Evolutionary conservation across 352 stramenopile genomes (phyloP), one percentile per base, ranked within the genome.

Genomic region (Phytophthora hybrid): DNA sequence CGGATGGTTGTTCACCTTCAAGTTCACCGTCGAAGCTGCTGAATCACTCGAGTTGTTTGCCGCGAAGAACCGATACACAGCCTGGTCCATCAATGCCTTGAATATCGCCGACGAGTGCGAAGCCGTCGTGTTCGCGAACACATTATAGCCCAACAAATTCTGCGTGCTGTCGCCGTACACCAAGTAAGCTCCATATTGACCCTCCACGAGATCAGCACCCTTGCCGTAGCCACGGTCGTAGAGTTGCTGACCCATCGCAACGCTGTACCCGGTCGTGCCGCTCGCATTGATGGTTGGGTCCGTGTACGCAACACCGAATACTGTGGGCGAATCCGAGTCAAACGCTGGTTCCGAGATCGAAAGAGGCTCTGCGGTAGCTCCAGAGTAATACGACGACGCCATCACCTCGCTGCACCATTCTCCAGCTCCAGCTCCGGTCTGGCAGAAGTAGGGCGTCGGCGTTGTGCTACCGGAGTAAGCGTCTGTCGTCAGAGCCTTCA

Each of bases 111-210:
- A 66, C 5, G 73, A 71, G 51, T 91, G 84, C 1, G 72, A 70
- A 6, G 78, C 57, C 2, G 82, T 80, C 6, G 84, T 88, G 75
- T 92, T 92, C 8, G 81, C 65, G 26, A 88, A 76, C 23, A 90
- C 19, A 29, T 85, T 87, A 75, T 92, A 92, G 39, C 81, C 74
- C 11, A 91, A 23, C 19, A 86, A 41, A 26, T 84, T 82, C n/a
- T 70, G 63, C 1, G 71, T 61, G 19, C 59, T 69, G 37, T 80
- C 71, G 18, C 74, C 72, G 47, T 86, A 75, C 3, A 91, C 63
- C 58, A 88, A 54, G 39, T 82, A 84, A 4, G 55, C 69, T 11
- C 82, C 82, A 29, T 81, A 88, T 56, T 89, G 83, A 2, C 66
- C 69, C 23, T 73, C 32, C 8, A 80, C 71, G 4, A 70, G 37